Conservation (phyloP, 2,329 filamentous ascomycete species). For the Stagonosporopsis rhizophila region DNA sequence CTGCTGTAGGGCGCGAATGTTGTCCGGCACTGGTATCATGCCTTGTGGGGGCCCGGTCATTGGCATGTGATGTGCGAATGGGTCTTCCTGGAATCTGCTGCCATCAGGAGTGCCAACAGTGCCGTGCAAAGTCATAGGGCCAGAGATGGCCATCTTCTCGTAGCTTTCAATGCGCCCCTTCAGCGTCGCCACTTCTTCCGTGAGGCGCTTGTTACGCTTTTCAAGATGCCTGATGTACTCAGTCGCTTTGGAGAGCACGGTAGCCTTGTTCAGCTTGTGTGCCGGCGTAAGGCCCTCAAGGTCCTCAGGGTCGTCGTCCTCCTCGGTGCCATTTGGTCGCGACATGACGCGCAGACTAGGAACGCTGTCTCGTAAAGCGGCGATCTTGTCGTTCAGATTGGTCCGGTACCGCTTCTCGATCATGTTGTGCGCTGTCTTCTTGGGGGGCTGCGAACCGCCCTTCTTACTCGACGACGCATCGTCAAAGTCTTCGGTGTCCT, state of each 20-base stretch:
- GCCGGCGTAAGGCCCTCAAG: constrained; percentile 73
- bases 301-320: constrained; percentile 82
- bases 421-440: constrained; percentile 98
- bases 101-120: constrained; percentile 45
- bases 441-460: constrained; percentile 65
- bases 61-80: constrained; percentile 41
- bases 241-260: constrained; percentile 91
- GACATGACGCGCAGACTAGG: constrained; percentile 87
- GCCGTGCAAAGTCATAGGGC: constrained; percentile 49
- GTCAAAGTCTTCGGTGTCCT: constrained; percentile 66
- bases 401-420: constrained; percentile 97
- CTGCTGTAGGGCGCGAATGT: constrained; percentile 50
- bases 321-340: constrained; percentile 64
- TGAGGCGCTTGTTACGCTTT: constrained; percentile 82
- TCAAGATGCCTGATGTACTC: constrained; percentile 96
- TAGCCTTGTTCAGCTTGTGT: constrained; percentile 98
- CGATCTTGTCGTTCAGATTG: constrained; percentile 97
- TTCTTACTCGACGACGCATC: constrained; percentile 61
- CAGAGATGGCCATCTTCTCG: constrained; percentile 74
- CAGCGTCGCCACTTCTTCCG: constrained; percentile 81
- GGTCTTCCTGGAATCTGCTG: constrained; percentile 47
- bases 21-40: constrained; percentile 53
- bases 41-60: constrained; percentile 47
- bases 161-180: constrained; percentile 72
- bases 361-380: constrained; percentile 87